These are phyloP conservation scores for Pyropia yezoensis DNA, from an alignment of 23 red algal species.

Conservation along the genomic window DNA sequence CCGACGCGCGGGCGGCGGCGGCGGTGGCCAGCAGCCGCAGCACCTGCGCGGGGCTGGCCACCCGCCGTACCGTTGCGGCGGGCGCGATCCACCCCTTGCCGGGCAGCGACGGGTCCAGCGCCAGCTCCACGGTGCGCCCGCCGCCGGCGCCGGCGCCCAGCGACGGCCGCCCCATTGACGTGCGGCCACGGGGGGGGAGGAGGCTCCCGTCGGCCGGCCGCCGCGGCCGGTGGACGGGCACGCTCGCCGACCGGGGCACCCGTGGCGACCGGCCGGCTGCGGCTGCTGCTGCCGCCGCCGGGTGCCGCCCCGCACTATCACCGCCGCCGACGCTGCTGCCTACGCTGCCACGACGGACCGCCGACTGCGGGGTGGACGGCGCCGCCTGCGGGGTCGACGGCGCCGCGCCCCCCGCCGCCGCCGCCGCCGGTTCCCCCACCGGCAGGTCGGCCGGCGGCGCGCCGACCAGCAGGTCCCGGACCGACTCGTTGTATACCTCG, in stretches of 20 bases:
- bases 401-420: not conserved
- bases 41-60: conserved; percentile 42
- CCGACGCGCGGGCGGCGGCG: conserved; percentile 42
- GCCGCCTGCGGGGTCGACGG: not conserved
- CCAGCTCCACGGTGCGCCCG: no score
- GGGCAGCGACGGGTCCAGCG: not conserved
- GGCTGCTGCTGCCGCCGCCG: not conserved
- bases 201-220: not conserved
- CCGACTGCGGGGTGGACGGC: no score
- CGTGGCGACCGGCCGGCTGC: not conserved
- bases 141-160: no score
- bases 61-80: conserved; percentile 53
- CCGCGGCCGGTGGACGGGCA: not conserved
- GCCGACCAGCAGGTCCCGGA: conserved; percentile 76
- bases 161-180: no score
- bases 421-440: conserved; percentile 28
- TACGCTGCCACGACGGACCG: no score
- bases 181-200: no score
- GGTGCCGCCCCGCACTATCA: no score
- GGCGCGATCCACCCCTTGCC: conserved; percentile 34
- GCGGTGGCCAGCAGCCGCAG: conserved; percentile 62
- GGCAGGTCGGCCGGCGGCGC: conserved; percentile 5
- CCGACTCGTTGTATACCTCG: conserved; percentile 92
- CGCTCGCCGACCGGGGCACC: no score
- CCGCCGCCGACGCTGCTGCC: not conserved